Percentiles rank a stretch among this genome's conserved stretches.
Evolutionary conservation across 2,329 filamentous ascomycete species (phyloP).

Genomic region (Diaporthe ampelina): DNA sequence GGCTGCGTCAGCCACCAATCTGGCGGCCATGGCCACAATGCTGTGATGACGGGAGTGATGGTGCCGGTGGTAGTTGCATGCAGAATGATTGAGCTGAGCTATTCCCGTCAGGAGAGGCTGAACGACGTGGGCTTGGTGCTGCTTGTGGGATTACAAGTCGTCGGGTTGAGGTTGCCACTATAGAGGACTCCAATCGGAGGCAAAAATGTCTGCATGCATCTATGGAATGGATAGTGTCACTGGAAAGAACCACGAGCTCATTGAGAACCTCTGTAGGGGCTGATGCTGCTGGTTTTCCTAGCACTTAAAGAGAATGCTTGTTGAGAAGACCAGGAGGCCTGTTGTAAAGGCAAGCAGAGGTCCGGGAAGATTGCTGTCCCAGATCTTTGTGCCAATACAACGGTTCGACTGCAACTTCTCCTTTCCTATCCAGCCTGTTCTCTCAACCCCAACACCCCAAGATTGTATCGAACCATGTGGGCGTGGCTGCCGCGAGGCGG

Average conservation of each 20-base stretch:
- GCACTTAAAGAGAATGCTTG: background rate
- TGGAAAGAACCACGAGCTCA: no score
- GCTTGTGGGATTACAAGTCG: background rate
- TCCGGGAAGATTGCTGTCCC: background rate
- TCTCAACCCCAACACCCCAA: background rate
- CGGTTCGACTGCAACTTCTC: background rate
- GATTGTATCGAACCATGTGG: slow-evolving; percentile 7
- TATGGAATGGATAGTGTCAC: background rate
- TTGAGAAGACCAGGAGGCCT: background rate
- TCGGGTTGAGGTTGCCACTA: slow-evolving; percentile 11
- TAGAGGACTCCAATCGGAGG: slow-evolving; percentile 4
- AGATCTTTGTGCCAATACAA: background rate
- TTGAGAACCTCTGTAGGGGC: no score
- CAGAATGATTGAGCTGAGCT: background rate
- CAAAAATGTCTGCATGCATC: background rate
- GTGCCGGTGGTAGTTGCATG: background rate
- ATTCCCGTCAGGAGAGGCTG: background rate
- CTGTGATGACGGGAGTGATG: background rate
- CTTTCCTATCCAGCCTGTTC: background rate
- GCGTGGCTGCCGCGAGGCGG: background rate
- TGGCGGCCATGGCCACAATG: background rate
- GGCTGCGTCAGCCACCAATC: slow-evolving; percentile 13
- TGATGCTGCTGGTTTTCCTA: background rate
- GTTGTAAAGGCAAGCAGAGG: background rate
- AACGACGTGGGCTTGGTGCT: background rate